Evolutionary conservation across 2,329 filamentous ascomycete species (phyloP).

Genomic region (Colletotrichum neosansevieriae): DNA sequence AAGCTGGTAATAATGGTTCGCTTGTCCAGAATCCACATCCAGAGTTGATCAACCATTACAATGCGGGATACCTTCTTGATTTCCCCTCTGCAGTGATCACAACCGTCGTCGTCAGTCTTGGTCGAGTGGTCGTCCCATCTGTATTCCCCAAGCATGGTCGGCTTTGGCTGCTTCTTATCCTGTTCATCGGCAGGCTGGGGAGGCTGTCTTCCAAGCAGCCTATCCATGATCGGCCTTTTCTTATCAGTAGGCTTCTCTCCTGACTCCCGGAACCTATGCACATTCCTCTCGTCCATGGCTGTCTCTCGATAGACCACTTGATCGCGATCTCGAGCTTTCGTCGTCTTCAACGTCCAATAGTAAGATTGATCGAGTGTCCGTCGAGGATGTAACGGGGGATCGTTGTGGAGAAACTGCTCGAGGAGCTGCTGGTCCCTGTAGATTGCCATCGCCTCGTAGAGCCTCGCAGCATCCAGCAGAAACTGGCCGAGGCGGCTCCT

Average conservation of each 20-base stretch:
- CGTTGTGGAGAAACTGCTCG: conserved; percentile 47
- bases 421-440: conserved; percentile 52
- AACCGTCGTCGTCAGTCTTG: conserved; percentile 40
- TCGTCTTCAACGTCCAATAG: conserved; percentile 55
- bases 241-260: conserved; percentile 29
- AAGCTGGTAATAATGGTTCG: conserved; percentile 55
- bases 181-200: background rate
- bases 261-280: conserved; percentile 41
- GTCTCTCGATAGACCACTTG: conserved; percentile 58
- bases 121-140: conserved; percentile 36
- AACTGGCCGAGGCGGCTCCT: conserved; percentile 45
- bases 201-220: background rate
- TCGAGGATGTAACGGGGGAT: conserved; percentile 56
- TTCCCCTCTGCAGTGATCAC: conserved; percentile 37
- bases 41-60: conserved; percentile 59
- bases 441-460: conserved; percentile 53
- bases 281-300: conserved; percentile 40
- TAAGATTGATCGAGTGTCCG: conserved; percentile 61
- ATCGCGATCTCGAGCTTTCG: conserved; percentile 53
- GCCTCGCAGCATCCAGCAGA: conserved; percentile 49
- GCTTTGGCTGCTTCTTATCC: background rate
- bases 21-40: conserved; percentile 56
- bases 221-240: background rate
- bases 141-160: background rate
- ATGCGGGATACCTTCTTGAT: conserved; percentile 44